phyloP scores from a whole-genome alignment of 2,329 filamentous ascomycete genomes.

The Aspergillaceae sp. region DNA sequence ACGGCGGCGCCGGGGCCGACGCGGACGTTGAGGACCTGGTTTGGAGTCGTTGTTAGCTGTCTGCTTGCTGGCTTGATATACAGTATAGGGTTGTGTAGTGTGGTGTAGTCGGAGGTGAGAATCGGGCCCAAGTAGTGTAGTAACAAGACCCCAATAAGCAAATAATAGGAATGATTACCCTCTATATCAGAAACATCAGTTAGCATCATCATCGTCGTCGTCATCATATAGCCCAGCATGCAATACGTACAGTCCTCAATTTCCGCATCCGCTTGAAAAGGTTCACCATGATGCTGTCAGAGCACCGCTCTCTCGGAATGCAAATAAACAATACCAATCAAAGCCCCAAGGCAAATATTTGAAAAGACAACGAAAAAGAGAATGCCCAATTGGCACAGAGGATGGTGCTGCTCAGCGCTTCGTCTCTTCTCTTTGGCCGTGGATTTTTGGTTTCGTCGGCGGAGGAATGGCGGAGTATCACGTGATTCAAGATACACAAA shows the following conservation, averaged over 20 bases:
- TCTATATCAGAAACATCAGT: constrained; percentile 14
- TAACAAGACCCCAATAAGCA: background rate
- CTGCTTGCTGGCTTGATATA: background rate
- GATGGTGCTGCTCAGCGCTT: background rate
- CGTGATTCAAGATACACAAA: background rate
- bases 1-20: constrained; percentile 75
- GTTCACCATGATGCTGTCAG: constrained; percentile 36
- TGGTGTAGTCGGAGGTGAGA: background rate
- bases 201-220: constrained; percentile 2
- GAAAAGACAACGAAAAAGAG: too few relatives aligned
- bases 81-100: background rate
- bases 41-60: constrained; percentile 1
- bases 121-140: too few relatives aligned
- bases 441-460: background rate
- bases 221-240: background rate
- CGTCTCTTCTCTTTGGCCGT: background rate
- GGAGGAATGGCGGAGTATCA: background rate
- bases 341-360: background rate
- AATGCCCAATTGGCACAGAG: too few relatives aligned
- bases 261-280: constrained; percentile 60
- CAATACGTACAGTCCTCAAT: constrained; percentile 57
- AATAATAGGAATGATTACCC: constrained; percentile 14
- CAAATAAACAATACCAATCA: background rate
- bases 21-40: constrained; percentile 63
- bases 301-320: constrained; percentile 7